Conservation (phyloP, 352 stramenopile genomes). For the Phytophthora capsici region DNA sequence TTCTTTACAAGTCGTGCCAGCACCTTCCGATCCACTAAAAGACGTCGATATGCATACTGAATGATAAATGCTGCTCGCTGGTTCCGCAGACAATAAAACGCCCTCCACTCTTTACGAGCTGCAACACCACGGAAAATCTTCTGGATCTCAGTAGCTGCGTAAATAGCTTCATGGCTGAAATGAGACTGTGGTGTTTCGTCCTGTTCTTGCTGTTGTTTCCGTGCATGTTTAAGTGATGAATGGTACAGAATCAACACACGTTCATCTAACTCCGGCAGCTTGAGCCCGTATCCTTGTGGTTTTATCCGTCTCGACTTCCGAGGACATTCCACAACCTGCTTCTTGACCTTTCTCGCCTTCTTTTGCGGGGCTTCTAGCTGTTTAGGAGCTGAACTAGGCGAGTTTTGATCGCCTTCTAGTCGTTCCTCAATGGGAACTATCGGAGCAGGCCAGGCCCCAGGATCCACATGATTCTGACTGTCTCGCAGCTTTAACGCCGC, state of each 20-base stretch:
- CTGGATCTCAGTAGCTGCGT: conserved; percentile 69
- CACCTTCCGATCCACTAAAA: conserved; percentile 30
- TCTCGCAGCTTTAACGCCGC: conserved; percentile 7
- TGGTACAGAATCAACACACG: conserved; percentile 70
- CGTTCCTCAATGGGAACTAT: conserved; percentile 15
- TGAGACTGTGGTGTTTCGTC: not conserved
- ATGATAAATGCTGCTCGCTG: conserved; percentile 40
- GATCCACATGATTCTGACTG: conserved; percentile 4
- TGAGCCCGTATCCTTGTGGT: not conserved
- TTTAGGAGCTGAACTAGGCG: not conserved
- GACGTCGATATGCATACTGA: conserved; percentile 48
- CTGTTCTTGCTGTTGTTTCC: conserved; percentile 24
- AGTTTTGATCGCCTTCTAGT: conserved; percentile 13
- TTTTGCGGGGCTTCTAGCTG: not conserved
- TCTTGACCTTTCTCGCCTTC: conserved; percentile 1
- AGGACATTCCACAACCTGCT: not conserved
- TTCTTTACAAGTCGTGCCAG: conserved; percentile 32
- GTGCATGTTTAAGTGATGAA: conserved; percentile 53
- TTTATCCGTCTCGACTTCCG: not conserved
- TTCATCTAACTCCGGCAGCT: conserved; percentile 54
- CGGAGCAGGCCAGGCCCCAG: conserved; percentile 1
- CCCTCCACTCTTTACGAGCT: conserved; percentile 38
- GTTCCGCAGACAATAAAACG: conserved; percentile 48
- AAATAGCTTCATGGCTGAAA: conserved; percentile 61
- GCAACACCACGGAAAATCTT: conserved; percentile 48